Percentiles rank a stretch among this genome's conserved stretches.
Evolutionary conservation across 495 filamentous ascomycete species (phyloP).

Genomic region (Neurospora sp.): DNA sequence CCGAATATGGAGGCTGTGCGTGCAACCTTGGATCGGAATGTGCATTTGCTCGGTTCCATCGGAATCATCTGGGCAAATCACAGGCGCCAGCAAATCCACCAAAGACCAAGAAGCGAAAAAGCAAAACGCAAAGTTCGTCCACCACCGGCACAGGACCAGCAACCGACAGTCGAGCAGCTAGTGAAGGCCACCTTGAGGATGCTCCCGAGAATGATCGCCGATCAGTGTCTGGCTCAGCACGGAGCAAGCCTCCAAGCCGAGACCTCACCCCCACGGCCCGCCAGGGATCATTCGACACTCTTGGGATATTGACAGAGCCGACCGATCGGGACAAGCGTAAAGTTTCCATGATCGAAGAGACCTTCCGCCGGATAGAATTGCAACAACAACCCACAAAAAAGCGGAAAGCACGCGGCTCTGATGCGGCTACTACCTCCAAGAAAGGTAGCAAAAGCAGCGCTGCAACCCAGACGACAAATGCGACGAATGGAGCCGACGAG

Average conservation of each 20-base stretch:
- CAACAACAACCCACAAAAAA: constrained; percentile 39
- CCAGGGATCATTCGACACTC: constrained; percentile 39
- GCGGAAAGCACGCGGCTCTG: constrained; percentile 48
- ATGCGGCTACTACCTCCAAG: constrained; percentile 36
- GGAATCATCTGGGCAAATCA: constrained; percentile 44
- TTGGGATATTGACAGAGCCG: constrained; percentile 49
- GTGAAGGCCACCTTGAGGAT: constrained; percentile 55
- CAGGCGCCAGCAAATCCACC: constrained; percentile 39
- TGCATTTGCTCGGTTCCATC: constrained; percentile 63
- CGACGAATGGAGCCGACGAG: constrained; percentile 23
- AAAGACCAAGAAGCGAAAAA: constrained; percentile 51
- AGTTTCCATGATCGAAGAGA: constrained; percentile 72
- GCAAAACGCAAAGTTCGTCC: constrained; percentile 46
- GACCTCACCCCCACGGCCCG: constrained; percentile 63
- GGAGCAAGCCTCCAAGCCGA: constrained; percentile 67
- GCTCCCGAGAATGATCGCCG: constrained; percentile 46
- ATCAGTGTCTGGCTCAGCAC: constrained; percentile 64
- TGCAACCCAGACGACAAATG: constrained; percentile 22
- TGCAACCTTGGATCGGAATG: constrained; percentile 59
- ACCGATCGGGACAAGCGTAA: constrained; percentile 85
- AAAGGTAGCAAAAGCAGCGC: constrained; percentile 29
- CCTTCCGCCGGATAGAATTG: constrained; percentile 56
- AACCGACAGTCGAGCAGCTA: constrained; percentile 70
- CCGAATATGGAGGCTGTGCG: constrained; percentile 82
- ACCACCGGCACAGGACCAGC: constrained; percentile 59